Base-by-base conservation (phyloP, 805 yeast genomes). In the Yamadazyma akitaensis region DNA sequence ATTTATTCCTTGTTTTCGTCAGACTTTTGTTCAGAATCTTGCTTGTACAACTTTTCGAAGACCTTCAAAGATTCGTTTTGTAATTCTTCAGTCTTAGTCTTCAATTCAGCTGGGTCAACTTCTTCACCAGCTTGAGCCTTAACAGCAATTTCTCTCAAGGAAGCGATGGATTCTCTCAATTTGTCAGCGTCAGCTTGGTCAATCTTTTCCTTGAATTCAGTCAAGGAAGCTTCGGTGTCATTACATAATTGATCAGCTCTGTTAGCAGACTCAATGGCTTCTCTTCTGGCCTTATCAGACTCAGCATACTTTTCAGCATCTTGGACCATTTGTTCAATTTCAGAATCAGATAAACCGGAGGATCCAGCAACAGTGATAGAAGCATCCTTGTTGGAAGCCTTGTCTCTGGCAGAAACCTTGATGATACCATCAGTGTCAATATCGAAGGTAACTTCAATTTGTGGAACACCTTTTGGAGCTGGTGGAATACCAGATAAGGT, bases 391-490 rank as follows among this genome's bases (percentile, higher is more conserved):
- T 85, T 88, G 55, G 95, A 82, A 55, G 91, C 94, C 80, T 89
- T 87, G 76, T 90, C 97, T 62, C 84, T 83, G 46, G 97, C 97
- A 68, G 88, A 82, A 49, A 90, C 97, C 78, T 90, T 91, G 77
- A 90, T 89, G 68, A 90, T 91, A 63, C 97, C 97, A 73, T 90
- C 97, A 55, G 97, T 96, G 71, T 90, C 97, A 66, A 90, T 87
- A 74, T 91, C 97, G 68, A 90, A 90, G 53, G 96, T 81, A 68
- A 90, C 97, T 77, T 87, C 95, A 64, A 87, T 86, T 77, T 87
- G 95, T 56, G 95, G 95, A 57, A 86, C 92, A 77, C 95, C 95
- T 84, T 87, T 87, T 72, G 94, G 91, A 60, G 94, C 94, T 57
- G 95, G 95, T 64, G 95, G 97, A 60, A 90, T 90, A 73, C 97